phyloP scores from a whole-genome alignment of 805 yeast species.

The Tetrapisispora nanseiensis region DNA sequence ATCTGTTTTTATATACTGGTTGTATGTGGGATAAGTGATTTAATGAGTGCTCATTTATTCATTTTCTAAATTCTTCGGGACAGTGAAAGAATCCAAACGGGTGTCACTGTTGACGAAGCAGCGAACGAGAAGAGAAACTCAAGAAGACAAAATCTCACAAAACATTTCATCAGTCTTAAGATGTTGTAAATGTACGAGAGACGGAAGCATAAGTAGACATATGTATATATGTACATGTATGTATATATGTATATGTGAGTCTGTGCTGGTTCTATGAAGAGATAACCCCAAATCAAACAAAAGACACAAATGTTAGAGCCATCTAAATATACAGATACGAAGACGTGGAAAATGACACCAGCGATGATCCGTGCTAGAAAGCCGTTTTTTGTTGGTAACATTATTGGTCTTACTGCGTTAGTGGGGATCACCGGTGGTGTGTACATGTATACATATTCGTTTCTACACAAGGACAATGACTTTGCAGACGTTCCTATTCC shows the following conservation, averaged over 20 bases:
- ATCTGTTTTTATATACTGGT: no score
- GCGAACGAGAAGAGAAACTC: no score
- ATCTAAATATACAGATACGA: constrained; percentile 49
- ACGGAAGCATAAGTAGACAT: background rate
- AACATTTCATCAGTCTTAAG: no score
- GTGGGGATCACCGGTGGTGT: constrained; percentile 61
- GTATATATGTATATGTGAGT: background rate
- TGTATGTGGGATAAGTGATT: no score
- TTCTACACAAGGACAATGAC: constrained; percentile 60
- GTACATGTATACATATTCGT: constrained; percentile 52
- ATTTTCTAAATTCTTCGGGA: no score
- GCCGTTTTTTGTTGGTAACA: constrained; percentile 76
- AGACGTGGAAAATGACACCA: constrained; percentile 81
- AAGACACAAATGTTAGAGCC: constrained; percentile 23
- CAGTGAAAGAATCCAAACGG: no score
- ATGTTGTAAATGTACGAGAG: no score
- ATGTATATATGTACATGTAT: no score
- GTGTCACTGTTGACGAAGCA: no score
- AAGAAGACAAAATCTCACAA: no score
- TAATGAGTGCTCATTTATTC: no score
- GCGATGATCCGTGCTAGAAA: constrained; percentile 84
- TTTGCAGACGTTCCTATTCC: constrained; percentile 91
- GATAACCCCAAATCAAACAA: no score
- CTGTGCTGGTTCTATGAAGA: background rate
- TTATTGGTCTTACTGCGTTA: constrained; percentile 48